These are phyloP conservation scores for Oryza punctata DNA, from an alignment of 176 grass and related monocot species.

Conservation along the genomic window DNA sequence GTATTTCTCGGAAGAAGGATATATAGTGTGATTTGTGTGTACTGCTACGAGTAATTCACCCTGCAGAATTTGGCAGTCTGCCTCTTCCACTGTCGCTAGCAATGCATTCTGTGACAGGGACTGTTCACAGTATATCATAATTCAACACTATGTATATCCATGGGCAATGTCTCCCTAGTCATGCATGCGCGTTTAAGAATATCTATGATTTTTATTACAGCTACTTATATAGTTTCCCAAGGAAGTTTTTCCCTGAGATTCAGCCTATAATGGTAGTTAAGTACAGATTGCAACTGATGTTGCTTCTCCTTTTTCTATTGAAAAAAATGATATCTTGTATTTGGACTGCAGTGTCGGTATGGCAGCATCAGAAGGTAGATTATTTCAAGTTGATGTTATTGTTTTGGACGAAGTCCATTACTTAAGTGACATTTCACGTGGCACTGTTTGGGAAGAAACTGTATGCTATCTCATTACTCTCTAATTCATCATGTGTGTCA, in stretches of 20 bases:
- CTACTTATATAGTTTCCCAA: background rate
- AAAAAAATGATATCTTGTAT: slow-evolving; percentile 38
- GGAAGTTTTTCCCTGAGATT: slow-evolving; percentile 21
- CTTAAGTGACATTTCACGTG: slow-evolving; percentile 94
- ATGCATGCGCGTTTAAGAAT: slow-evolving; percentile 11
- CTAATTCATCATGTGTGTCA: background rate
- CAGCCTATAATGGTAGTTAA: slow-evolving; percentile 27
- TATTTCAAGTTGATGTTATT: slow-evolving; percentile 97
- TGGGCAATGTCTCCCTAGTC: slow-evolving; percentile 3
- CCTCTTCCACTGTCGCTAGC: slow-evolving; percentile 14
- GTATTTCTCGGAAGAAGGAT: slow-evolving; percentile 44
- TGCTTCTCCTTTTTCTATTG: slow-evolving; percentile 18
- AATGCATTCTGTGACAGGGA: slow-evolving; percentile 2
- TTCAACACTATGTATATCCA: background rate
- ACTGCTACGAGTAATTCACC: slow-evolving; percentile 30
- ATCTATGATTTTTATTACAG: slow-evolving; percentile 8
- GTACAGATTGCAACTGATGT: slow-evolving; percentile 38
- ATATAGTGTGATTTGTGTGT: slow-evolving; percentile 7
- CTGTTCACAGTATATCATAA: background rate
- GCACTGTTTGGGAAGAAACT: slow-evolving; percentile 99
- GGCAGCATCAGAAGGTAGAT: slow-evolving; percentile 80
- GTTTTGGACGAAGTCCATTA: slow-evolving; percentile 99
- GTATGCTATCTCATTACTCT: slow-evolving; percentile 60
- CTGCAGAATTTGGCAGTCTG: slow-evolving; percentile 13
- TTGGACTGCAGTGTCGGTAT: slow-evolving; percentile 80